Percentiles rank a stretch among this genome's conserved stretches.
Conservation (phyloP, 129 eudicot genomes). For the Escallonia rubra region DNA sequence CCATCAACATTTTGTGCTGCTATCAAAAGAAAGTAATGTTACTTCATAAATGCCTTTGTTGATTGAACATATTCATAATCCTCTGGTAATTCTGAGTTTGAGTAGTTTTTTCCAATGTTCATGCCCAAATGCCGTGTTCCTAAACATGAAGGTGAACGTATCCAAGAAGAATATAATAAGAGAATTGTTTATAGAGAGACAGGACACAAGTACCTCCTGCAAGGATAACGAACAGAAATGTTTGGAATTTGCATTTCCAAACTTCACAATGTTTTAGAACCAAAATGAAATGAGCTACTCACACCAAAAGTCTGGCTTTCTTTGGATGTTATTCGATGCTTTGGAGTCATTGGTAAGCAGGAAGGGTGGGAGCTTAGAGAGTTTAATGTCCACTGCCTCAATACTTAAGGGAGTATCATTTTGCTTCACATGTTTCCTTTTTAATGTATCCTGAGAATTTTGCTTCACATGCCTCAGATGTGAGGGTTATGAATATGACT, state of each 20-base stretch:
- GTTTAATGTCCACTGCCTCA: not conserved
- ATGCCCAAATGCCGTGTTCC: slow-evolving; percentile 15
- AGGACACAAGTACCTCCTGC: too few species aligned
- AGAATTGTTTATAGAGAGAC: not conserved
- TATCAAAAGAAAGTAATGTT: slow-evolving; percentile 4
- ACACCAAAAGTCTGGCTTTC: not conserved
- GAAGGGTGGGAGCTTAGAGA: not conserved
- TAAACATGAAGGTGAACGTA: slow-evolving; percentile 1
- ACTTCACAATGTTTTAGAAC: too few species aligned
- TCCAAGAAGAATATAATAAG: not conserved
- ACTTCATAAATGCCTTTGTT: slow-evolving; percentile 25
- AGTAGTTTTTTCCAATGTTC: not conserved
- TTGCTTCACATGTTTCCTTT: too few species aligned
- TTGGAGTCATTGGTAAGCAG: not conserved
- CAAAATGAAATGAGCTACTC: too few species aligned
- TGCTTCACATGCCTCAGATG: too few species aligned
- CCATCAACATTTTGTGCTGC: slow-evolving; percentile 33
- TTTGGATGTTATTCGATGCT: not conserved
- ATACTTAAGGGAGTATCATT: not conserved
- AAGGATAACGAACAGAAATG: too few species aligned
- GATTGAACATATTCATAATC: slow-evolving; percentile 37
- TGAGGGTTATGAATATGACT: not conserved
- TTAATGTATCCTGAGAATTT: too few species aligned
- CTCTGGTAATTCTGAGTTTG: slow-evolving; percentile 45
- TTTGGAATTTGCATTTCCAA: too few species aligned